These are phyloP conservation scores for Rubroshorea leprosula DNA, from an alignment of 345 rosid species.

Conservation along the genomic window DNA sequence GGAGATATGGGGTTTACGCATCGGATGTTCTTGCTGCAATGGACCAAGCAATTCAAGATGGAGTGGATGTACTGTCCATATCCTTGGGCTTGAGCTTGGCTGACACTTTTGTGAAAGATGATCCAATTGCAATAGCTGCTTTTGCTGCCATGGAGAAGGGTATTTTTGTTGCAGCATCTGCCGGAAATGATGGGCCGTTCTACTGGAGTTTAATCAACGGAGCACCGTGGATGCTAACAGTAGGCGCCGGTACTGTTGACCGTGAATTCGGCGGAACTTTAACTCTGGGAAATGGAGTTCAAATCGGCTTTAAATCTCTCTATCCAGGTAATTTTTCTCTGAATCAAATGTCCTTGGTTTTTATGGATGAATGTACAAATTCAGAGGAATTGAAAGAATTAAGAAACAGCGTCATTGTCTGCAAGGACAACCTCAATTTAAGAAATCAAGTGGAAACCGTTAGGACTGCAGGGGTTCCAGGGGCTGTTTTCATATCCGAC, in stretches of 20 bases:
- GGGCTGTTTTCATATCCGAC: too few relatives aligned
- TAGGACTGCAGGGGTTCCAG: slow-evolving; percentile 10
- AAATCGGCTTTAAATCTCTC: slow-evolving; percentile 23
- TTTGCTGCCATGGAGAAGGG: slow-evolving; percentile 51
- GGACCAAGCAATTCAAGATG: slow-evolving; percentile 66
- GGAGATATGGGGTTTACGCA: slow-evolving; percentile 25
- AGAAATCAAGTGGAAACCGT: slow-evolving; percentile 18
- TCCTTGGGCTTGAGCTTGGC: slow-evolving; percentile 40
- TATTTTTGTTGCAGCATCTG: slow-evolving; percentile 39
- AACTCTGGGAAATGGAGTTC: slow-evolving; percentile 31
- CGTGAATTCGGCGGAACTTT: slow-evolving; percentile 27
- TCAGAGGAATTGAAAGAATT: background rate
- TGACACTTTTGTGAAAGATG: slow-evolving; percentile 20
- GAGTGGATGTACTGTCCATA: slow-evolving; percentile 55
- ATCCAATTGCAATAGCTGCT: slow-evolving; percentile 50
- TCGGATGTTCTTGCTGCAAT: slow-evolving; percentile 58
- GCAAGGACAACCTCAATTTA: slow-evolving; percentile 19
- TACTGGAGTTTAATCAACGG: slow-evolving; percentile 39
- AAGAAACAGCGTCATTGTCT: slow-evolving; percentile 27
- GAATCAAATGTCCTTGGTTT: slow-evolving; percentile 24
- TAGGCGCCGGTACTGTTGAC: slow-evolving; percentile 33
- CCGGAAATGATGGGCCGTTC: slow-evolving; percentile 52
- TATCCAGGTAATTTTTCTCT: slow-evolving; percentile 34
- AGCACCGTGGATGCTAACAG: slow-evolving; percentile 41
- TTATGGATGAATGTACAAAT: slow-evolving; percentile 1